phyloP scores from a whole-genome alignment of 495 filamentous ascomycete genomes.

The Rostrohypoxylon terebratum region DNA sequence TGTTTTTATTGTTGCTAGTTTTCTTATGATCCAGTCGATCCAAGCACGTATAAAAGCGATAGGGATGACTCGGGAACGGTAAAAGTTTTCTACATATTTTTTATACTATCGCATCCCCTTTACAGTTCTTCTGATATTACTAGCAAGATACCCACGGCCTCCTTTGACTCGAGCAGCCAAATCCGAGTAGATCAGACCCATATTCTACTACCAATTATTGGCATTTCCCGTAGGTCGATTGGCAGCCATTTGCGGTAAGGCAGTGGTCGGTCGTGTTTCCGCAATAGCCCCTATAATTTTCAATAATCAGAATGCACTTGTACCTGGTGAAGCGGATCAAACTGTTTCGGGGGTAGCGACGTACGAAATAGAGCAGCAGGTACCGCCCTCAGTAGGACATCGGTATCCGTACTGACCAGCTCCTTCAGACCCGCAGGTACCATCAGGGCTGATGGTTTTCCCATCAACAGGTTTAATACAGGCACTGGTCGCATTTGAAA shows the following conservation, averaged over 20 bases:
- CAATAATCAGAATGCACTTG: constrained; percentile 12
- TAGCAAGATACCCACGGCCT: too few relatives aligned
- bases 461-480: constrained; percentile 49
- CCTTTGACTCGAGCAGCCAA: too few relatives aligned
- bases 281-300: constrained; percentile 51
- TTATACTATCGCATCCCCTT: too few relatives aligned
- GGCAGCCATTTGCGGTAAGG: constrained; percentile 46
- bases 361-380: constrained; percentile 52
- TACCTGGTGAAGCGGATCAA: background rate
- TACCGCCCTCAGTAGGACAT: constrained; percentile 44
- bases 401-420: constrained; percentile 51
- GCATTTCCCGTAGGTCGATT: constrained; percentile 49
- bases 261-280: constrained; percentile 53
- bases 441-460: constrained; percentile 47
- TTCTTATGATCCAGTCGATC: background rate
- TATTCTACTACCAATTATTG: background rate
- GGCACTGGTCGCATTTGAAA: constrained; percentile 49
- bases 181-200: background rate
- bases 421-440: constrained; percentile 50
- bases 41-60: too few relatives aligned
- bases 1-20: background rate
- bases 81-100: background rate
- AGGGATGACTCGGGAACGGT: background rate
- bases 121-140: too few relatives aligned
- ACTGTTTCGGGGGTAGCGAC: constrained; percentile 23